Evolutionary conservation across 768 basidiomycete species (phyloP), one percentile per base, ranked within the genome.

Genomic region (Pulveroboletus sp.): DNA sequence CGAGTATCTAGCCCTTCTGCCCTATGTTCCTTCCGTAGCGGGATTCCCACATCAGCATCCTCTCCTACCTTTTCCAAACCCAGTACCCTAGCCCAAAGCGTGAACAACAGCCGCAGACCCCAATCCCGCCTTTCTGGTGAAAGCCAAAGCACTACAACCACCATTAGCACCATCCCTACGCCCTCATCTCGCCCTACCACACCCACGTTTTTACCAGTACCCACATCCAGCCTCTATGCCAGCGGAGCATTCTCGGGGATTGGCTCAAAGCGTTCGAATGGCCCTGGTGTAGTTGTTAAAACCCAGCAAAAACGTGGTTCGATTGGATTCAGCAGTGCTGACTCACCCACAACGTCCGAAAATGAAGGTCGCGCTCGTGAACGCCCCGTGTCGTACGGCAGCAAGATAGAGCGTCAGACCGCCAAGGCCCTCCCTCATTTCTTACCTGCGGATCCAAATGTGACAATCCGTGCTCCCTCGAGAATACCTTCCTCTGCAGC

Each of bases 151-250:
- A 77, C 77, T 3, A 75, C 78, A 18, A 77, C 83, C 33, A 79
- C 76, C 27, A 67, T 77, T 17, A 82, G 80, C 55, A 80, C 83
- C 10, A 79, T 87, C 43, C 76, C 82, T 9, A 82, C 84, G 5
- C 79, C 86, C 15, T 70, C 76, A 5, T 86, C 86, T 35, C 81
- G 88, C 2, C 88, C 88, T 8, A 66, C 83, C 18, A 87, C 88
- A 21, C 88, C 88, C 8, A 88, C 86, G 15, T 83, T 85, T 58
- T 73, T 90, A 24, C 87, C 87, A n/a, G 56, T 88, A 28, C 84
- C 87, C 3, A 75, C 80, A 24, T 68, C 73, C 26, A 71, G 78
- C 35, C 51, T 79, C 21, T 78, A 81, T 52, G 61, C 71, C n/a
- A 70, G 71, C 30, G 59, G 71, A 39, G 28, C 49, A 28, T 44